phyloP scores from a whole-genome alignment of 208 protist genomes.

The Tritrichomonas foetus region DNA sequence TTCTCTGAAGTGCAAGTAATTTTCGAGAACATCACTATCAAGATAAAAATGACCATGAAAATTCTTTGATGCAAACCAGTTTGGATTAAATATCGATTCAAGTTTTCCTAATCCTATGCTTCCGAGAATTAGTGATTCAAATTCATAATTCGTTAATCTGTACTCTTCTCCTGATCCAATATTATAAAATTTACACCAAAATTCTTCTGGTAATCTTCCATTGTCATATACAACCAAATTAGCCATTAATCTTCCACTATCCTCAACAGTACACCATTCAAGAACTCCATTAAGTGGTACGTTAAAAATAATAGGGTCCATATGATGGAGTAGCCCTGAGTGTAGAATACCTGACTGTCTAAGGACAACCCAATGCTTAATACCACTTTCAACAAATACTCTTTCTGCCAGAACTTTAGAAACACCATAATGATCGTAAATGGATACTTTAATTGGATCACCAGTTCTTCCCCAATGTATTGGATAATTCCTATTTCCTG shows the following conservation, averaged over 20 bases:
- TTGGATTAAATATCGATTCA: background rate
- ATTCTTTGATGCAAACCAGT: background rate
- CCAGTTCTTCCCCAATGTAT: conserved; percentile 34
- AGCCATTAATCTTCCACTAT: background rate
- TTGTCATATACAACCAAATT: background rate
- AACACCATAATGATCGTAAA: conserved; percentile 3
- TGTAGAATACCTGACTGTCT: conserved; percentile 25
- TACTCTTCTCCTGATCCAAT: background rate
- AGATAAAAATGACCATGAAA: background rate
- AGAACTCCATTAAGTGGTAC: background rate
- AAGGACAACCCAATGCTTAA: background rate
- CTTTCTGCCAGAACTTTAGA: background rate
- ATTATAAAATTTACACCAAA: conserved; percentile 22
- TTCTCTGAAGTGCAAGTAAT: background rate
- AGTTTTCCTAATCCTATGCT: background rate
- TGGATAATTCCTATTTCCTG: conserved; percentile 14
- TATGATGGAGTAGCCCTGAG: background rate
- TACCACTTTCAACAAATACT: background rate
- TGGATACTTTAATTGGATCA: background rate
- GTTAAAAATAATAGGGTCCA: background rate
- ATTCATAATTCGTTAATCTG: conserved; percentile 29
- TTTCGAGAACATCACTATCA: background rate
- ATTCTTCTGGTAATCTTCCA: background rate
- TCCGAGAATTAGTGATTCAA: background rate
- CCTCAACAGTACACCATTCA: conserved; percentile 21